phyloP scores from a whole-genome alignment of 805 yeast genomes.

The Starmerella apis region DNA sequence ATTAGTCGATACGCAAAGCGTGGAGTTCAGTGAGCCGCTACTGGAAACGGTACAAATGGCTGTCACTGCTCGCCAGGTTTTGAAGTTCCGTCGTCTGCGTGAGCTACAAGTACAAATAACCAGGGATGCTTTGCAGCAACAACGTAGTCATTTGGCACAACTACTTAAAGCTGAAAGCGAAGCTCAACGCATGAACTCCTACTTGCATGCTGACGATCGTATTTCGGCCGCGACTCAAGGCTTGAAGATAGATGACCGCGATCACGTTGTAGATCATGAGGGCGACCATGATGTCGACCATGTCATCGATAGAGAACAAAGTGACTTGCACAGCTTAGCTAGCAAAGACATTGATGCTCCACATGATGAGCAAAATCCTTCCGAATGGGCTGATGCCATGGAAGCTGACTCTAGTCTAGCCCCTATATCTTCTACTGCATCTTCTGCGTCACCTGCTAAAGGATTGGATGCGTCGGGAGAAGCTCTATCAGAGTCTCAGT shows the following conservation, averaged over 20 bases:
- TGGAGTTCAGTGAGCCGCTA: conserved; percentile 55
- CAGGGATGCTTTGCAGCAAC: conserved; percentile 33
- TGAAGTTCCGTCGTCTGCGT: conserved; percentile 51
- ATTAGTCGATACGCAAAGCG: conserved; percentile 44
- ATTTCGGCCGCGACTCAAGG: conserved; percentile 20
- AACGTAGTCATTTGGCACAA: conserved; percentile 30
- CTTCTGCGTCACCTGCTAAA: too few species aligned
- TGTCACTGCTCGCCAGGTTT: conserved; percentile 45
- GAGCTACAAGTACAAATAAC: conserved; percentile 43
- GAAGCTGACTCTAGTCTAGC: neutral
- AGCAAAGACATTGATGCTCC: neutral
- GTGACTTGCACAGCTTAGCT: neutral
- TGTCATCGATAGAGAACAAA: conserved; percentile 5
- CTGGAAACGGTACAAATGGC: conserved; percentile 64
- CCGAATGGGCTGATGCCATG: neutral
- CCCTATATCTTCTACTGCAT: neutral
- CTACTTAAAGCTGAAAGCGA: conserved; percentile 39
- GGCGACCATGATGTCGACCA: conserved; percentile 15
- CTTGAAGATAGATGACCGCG: conserved; percentile 8
- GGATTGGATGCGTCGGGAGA: too few species aligned
- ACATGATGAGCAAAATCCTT: neutral
- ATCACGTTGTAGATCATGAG: conserved; percentile 9
- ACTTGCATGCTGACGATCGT: conserved; percentile 28
- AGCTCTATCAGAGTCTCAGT: neutral
- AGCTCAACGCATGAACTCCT: conserved; percentile 36